Evolutionary conservation across 2,329 filamentous ascomycete genomes (phyloP), one percentile per base, ranked within the genome.

Genomic region (Claviceps maximensis): DNA sequence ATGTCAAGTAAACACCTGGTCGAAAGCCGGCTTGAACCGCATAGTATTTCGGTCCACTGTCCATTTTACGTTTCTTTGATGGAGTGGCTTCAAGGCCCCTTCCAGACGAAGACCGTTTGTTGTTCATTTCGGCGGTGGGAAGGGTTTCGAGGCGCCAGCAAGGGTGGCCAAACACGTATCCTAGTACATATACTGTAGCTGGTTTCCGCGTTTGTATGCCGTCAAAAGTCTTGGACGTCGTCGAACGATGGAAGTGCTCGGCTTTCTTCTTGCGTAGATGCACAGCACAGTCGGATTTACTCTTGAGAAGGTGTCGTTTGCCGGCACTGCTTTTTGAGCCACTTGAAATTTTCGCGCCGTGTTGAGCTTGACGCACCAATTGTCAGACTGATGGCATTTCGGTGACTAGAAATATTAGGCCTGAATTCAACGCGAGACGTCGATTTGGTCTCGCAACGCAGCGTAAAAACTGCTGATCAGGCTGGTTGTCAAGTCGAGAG

Each of bases 1-100:
- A 86, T 2, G 69, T 76, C 53, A 72, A 65, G 63, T 84, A 85
- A n/a, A 86, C 76, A 8, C 82, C 81, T 0, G 80, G 79, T 13
- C 64, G 67, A 56, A 73, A 70, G 17, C 82, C 82, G 41, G 69
- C 72, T 45, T 74, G 73, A 31, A 86, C 82, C 23, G 78, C 82
- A 62, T 86, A 86, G 63, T 73, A 86, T 60, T 83, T 85, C 55
- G 71, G 71, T 33, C 63, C 54, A 21, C 67, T 69, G 48, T 76
- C 74, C 47, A 65, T 63, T 66, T 76, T 79, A 53, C 74, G 69
- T 64, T 78, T 78, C 62, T 72, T 76, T 19, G 64, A 59, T 17
- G 58, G 47, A 56, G 55, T 50, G 52, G 51, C 21, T 48, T 51
- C 55, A 12, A 58, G 56, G 45, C 17, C 57, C 53, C 38, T 54